Conservation (phyloP, 2,329 filamentous ascomycete genomes). For the Gyromitra esculenta region DNA sequence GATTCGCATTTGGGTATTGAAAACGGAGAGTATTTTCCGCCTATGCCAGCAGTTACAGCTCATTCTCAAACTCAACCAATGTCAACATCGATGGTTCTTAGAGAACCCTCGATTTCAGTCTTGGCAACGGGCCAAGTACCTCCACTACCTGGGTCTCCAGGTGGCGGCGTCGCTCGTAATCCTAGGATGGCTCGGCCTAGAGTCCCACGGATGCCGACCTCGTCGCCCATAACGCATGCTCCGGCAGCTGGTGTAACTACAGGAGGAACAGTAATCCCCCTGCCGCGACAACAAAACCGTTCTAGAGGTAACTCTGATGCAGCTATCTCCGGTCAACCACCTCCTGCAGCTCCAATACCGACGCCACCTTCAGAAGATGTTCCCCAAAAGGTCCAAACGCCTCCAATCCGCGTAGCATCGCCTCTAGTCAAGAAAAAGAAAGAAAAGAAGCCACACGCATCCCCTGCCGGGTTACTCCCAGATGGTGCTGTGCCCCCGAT, state of each 20-base stretch:
- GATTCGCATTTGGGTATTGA: conserved; percentile 48
- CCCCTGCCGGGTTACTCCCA: conserved; percentile 60
- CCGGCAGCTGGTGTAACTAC: conserved; percentile 63
- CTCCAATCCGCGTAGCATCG: conserved; percentile 63
- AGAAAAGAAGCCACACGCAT: conserved; percentile 56
- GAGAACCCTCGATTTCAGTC: conserved; percentile 76
- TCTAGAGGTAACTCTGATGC: conserved; percentile 57
- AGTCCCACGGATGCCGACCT: conserved; percentile 77
- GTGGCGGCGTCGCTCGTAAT: conserved; percentile 66
- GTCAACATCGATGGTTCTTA: conserved; percentile 59
- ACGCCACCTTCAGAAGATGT: conserved; percentile 60
- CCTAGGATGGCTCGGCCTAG: conserved; percentile 68
- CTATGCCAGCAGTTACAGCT: conserved; percentile 64
- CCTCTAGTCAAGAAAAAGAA: conserved; percentile 62
- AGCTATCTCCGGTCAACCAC: conserved; percentile 57
- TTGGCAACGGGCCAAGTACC: conserved; percentile 82
- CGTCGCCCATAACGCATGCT: conserved; percentile 77
- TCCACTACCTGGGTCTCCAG: conserved; percentile 78
- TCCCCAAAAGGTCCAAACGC: conserved; percentile 60
- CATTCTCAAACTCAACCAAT: conserved; percentile 60
- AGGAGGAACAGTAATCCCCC: conserved; percentile 56
- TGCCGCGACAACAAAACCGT: conserved; percentile 55
- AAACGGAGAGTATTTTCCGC: conserved; percentile 81
- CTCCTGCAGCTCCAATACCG: conserved; percentile 59
- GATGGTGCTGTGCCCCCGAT: conserved; percentile 91